Evolutionary conservation across 768 basidiomycete genomes (phyloP).

Genomic region (Leccinum incarnatum): DNA sequence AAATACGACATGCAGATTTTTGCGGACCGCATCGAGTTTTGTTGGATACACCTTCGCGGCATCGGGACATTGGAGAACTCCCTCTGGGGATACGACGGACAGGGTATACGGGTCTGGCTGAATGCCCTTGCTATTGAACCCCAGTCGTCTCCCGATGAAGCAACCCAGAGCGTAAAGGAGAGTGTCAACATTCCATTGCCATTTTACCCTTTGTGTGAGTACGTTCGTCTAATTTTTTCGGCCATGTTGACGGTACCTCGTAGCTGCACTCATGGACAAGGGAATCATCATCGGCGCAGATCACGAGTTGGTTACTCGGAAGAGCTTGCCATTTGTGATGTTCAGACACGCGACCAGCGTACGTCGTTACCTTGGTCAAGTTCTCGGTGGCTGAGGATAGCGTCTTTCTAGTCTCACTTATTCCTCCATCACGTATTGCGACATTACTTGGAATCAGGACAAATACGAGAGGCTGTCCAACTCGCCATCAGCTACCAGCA

Average conservation of each 20-base stretch:
- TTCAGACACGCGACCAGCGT: slow-evolving; percentile 92
- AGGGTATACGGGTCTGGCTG: slow-evolving; percentile 88
- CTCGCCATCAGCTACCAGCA: slow-evolving; percentile 86
- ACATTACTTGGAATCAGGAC: slow-evolving; percentile 66
- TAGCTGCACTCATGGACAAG: slow-evolving; percentile 98
- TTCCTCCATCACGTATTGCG: slow-evolving; percentile 91
- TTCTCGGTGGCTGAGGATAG: not conserved
- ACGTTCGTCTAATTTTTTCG: not conserved
- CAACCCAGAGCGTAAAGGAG: slow-evolving; percentile 68
- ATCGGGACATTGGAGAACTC: slow-evolving; percentile 95
- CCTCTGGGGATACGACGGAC: slow-evolving; percentile 94
- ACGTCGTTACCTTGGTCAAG: slow-evolving; percentile 29
- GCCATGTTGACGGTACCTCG: slow-evolving; percentile 1
- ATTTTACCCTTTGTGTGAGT: slow-evolving; percentile 92
- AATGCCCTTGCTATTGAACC: slow-evolving; percentile 91
- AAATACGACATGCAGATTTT: slow-evolving; percentile 97
- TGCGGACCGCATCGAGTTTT: slow-evolving; percentile 95
- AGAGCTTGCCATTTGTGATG: slow-evolving; percentile 82
- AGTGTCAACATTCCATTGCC: slow-evolving; percentile 90
- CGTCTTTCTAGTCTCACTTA: slow-evolving; percentile 70
- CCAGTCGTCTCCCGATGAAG: slow-evolving; percentile 37
- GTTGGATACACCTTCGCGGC: slow-evolving; percentile 96
- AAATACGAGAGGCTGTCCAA: slow-evolving; percentile 72
- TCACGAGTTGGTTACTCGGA: slow-evolving; percentile 74
- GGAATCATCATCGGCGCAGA: slow-evolving; percentile 97